Percentiles rank a stretch among this genome's conserved stretches.
phyloP scores from a whole-genome alignment of 202 grass and related monocot genomes.

The Bolboschoenoplectus hybrid region DNA sequence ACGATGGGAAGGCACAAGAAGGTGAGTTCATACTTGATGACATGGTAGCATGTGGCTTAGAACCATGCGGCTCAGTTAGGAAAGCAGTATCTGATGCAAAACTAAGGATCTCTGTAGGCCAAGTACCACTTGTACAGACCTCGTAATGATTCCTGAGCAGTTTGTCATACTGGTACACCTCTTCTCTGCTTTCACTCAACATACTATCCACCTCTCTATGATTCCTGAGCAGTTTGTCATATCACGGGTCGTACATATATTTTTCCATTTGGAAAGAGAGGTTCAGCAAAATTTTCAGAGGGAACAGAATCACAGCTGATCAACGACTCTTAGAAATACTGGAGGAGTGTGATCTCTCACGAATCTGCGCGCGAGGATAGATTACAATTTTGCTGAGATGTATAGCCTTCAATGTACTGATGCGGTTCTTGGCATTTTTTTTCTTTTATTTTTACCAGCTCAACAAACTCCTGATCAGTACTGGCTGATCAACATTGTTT shows the following conservation, averaged over 20 bases:
- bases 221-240: not conserved
- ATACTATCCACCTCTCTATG: not conserved
- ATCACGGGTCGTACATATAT: not conserved
- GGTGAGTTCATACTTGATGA: constrained; percentile 55
- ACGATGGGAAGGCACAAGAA: constrained; percentile 58
- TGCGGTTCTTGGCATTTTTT: too few species aligned
- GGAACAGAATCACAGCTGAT: not conserved
- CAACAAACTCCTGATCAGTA: too few species aligned
- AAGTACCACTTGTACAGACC: not conserved
- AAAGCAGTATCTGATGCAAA: constrained; percentile 55
- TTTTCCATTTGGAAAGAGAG: not conserved
- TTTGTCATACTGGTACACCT: not conserved
- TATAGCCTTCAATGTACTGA: too few species aligned
- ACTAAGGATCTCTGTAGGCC: constrained; percentile 25
- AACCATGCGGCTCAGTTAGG: constrained; percentile 38
- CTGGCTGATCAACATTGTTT: too few species aligned
- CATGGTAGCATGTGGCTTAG: constrained; percentile 56
- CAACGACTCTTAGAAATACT: not conserved
- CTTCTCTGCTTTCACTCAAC: not conserved
- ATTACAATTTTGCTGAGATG: too few species aligned
- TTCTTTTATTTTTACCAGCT: too few species aligned
- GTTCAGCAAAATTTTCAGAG: not conserved
- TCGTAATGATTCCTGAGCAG: too few species aligned
- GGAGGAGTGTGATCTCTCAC: too few species aligned
- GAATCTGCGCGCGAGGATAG: too few species aligned